These are phyloP conservation scores for Diplotaxis tenuifolia DNA, from an alignment of 345 rosid species.

Conservation along the genomic window DNA sequence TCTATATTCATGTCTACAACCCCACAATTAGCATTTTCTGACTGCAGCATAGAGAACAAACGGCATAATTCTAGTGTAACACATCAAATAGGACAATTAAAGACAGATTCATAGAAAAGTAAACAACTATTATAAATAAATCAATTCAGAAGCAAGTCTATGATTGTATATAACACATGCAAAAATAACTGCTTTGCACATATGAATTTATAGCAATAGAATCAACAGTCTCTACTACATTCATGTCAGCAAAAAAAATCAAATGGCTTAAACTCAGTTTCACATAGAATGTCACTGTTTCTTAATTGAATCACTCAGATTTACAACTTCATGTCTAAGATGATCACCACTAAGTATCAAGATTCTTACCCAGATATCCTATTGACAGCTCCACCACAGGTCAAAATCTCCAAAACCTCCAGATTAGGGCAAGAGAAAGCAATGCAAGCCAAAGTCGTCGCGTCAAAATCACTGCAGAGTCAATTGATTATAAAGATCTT, in stretches of 20 bases:
- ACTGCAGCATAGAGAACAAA: not conserved
- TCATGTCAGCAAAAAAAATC: not conserved
- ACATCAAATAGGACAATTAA: not conserved
- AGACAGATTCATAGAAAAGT: not conserved
- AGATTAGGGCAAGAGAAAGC: conserved; percentile 91
- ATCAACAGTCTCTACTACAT: not conserved
- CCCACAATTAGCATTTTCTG: not conserved
- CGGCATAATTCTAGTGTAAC: not conserved
- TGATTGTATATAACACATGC: not conserved
- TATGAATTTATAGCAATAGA: not conserved
- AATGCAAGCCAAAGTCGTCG: conserved; percentile 89
- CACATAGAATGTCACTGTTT: conserved; percentile 1
- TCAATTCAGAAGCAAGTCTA: not conserved
- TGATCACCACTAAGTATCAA: not conserved
- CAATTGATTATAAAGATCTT: not conserved
- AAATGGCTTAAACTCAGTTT: not conserved
- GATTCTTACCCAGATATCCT: conserved; percentile 80
- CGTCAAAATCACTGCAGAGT: conserved; percentile 82
- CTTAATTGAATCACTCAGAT: not conserved
- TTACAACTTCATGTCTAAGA: not conserved
- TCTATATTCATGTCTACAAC: not conserved
- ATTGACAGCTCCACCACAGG: conserved; percentile 57
- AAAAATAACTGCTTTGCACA: not conserved
- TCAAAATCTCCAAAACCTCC: conserved; percentile 77
- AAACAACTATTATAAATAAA: conserved; percentile 1